phyloP scores from a whole-genome alignment of 352 stramenopile genomes.

The Blastocystis hominis region DNA sequence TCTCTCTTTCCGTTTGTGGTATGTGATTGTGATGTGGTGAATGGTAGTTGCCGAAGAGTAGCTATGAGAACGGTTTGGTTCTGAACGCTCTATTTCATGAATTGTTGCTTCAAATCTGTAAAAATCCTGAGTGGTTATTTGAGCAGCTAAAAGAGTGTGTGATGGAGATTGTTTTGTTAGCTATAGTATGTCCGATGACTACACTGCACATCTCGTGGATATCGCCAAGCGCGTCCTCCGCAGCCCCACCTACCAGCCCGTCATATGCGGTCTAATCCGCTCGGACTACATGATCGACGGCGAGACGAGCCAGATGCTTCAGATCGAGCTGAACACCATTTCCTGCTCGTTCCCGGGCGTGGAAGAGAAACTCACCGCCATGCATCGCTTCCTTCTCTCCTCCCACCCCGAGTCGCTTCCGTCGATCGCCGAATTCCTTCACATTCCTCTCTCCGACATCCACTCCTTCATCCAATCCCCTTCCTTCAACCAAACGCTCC shows the following conservation, averaged over 20 bases:
- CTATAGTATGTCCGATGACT: conserved; percentile 66
- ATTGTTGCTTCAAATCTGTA: not conserved
- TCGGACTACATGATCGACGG: conserved; percentile 88
- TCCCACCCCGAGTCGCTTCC: not conserved
- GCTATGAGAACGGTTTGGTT: not conserved
- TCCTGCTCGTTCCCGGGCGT: conserved; percentile 88
- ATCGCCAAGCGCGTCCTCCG: conserved; percentile 70
- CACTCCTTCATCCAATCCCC: not conserved
- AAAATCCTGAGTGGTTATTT: conserved; percentile 15
- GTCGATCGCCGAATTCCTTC: not conserved
- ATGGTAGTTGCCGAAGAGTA: not conserved
- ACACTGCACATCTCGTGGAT: conserved; percentile 71
- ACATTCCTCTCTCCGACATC: not conserved
- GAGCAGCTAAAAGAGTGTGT: conserved; percentile 2
- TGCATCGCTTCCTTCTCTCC: conserved; percentile 74
- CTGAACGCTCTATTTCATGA: conserved; percentile 23
- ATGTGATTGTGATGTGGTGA: not conserved
- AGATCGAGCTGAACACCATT: conserved; percentile 97
- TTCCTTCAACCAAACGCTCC: not conserved
- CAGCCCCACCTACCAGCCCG: conserved; percentile 70
- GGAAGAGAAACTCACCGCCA: conserved; percentile 75
- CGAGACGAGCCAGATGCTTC: conserved; percentile 63
- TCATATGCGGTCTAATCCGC: conserved; percentile 76
- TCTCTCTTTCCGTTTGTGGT: conserved; percentile 42
- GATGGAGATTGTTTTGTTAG: not conserved